Percentiles rank a stretch among this genome's conserved stretches.
Conservation (phyloP, 331 rosid genomes). For the Saraca asoca region DNA sequence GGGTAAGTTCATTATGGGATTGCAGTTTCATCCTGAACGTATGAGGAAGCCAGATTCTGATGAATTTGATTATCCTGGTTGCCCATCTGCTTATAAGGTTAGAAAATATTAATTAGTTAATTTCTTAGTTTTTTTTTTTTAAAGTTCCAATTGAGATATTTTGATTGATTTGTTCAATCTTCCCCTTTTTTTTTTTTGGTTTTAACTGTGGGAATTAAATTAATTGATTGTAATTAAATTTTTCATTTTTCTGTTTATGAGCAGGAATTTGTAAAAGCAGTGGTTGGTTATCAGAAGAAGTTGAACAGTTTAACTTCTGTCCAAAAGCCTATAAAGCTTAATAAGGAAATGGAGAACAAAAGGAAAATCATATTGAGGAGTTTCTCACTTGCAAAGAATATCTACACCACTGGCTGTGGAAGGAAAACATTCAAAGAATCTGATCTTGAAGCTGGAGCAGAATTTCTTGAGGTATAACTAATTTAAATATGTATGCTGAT, state of each 20-base stretch:
- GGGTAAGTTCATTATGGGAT: slow-evolving; percentile 96
- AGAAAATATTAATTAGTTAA: background rate
- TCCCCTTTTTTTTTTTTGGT: too few relatives aligned
- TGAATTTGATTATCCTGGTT: slow-evolving; percentile 83
- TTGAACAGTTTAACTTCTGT: slow-evolving; percentile 41
- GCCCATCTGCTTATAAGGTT: slow-evolving; percentile 84
- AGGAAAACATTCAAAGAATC: slow-evolving; percentile 49
- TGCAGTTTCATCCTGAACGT: slow-evolving; percentile 90
- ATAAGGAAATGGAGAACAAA: slow-evolving; percentile 69
- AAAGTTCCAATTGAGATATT: background rate
- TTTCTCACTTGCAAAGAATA: slow-evolving; percentile 72
- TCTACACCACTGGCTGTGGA: slow-evolving; percentile 51
- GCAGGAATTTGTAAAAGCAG: slow-evolving; percentile 91
- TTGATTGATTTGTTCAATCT: background rate
- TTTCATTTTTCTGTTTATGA: background rate
- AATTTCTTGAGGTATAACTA: slow-evolving; percentile 80
- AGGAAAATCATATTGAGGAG: slow-evolving; percentile 62
- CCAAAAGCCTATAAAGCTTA: slow-evolving; percentile 51
- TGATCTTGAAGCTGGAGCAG: slow-evolving; percentile 79
- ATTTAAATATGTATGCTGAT: background rate
- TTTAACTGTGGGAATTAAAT: background rate
- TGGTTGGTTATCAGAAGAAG: slow-evolving; percentile 76
- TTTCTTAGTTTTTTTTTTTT: background rate
- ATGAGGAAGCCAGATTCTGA: slow-evolving; percentile 74
- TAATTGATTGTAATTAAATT: slow-evolving; percentile 15